phyloP scores from a whole-genome alignment of 1,284 basidiomycete genomes.

The Apiotrichum siamense region DNA sequence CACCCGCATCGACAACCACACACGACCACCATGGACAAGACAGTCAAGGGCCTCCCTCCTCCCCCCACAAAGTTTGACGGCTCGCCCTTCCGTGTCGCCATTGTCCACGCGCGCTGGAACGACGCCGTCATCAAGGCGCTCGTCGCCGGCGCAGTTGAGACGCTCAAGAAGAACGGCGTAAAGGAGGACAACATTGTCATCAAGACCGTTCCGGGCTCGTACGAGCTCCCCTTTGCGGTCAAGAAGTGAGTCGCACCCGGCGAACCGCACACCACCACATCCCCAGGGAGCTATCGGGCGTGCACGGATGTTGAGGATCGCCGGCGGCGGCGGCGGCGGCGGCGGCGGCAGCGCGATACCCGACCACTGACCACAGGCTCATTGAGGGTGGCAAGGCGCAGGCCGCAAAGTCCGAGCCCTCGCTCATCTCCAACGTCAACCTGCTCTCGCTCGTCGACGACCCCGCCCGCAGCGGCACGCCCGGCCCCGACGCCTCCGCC shows the following conservation, averaged over 20 bases:
- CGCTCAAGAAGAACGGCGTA: slow-evolving; percentile 77
- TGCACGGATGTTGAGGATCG: too few species aligned
- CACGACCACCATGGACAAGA: slow-evolving; percentile 44
- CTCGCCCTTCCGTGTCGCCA: slow-evolving; percentile 70
- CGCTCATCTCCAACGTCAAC: slow-evolving; percentile 42
- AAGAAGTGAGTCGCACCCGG: slow-evolving; percentile 56
- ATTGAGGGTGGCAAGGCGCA: slow-evolving; percentile 45
- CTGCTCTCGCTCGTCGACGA: slow-evolving; percentile 65
- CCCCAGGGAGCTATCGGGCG: too few species aligned
- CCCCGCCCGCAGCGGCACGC: slow-evolving; percentile 46
- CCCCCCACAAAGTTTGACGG: slow-evolving; percentile 66
- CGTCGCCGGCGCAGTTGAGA: slow-evolving; percentile 65
- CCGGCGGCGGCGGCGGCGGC: too few species aligned
- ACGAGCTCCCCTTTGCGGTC: slow-evolving; percentile 83
- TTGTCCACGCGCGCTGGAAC: slow-evolving; percentile 94
- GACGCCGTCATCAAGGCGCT: slow-evolving; percentile 75
- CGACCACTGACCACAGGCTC: slow-evolving; percentile 28
- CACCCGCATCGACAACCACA: not conserved
- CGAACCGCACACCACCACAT: too few species aligned
- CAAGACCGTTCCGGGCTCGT: slow-evolving; percentile 88
- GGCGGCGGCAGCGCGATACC: too few species aligned
- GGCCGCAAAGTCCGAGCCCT: slow-evolving; percentile 41
- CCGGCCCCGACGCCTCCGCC: slow-evolving; percentile 48
- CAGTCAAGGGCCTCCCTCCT: slow-evolving; percentile 68
- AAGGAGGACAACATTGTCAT: slow-evolving; percentile 83